phyloP scores from a whole-genome alignment of 768 basidiomycete genomes.

The Leccinum arenicola region DNA sequence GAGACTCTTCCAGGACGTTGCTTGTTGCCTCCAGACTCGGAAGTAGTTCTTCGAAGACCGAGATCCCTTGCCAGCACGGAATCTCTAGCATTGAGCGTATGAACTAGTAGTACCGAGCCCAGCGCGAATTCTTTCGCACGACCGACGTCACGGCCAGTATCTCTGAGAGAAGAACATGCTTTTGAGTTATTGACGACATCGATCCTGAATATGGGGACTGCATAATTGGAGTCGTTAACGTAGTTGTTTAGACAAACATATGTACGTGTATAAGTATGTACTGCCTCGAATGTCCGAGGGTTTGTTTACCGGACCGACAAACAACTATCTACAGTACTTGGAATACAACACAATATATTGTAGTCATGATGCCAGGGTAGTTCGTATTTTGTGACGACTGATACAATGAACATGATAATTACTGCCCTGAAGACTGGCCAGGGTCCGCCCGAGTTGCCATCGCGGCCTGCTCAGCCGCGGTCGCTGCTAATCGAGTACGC shows the following conservation, averaged over 20 bases:
- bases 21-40: constrained; percentile 36
- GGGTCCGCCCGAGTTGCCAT: constrained; percentile 61
- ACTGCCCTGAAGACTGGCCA: constrained; percentile 38
- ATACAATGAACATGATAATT: constrained; percentile 17
- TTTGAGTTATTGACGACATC: constrained; percentile 43
- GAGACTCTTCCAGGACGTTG: constrained; percentile 49
- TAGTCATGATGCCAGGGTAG: not conserved
- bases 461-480: constrained; percentile 86
- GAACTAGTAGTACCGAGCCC: constrained; percentile 61
- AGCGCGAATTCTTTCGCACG: constrained; percentile 98
- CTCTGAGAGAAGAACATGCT: constrained; percentile 86
- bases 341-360: not conserved
- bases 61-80: constrained; percentile 70
- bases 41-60: constrained; percentile 61
- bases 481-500: constrained; percentile 84
- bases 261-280: not conserved
- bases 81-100: constrained; percentile 59
- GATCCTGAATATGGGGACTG: constrained; percentile 9
- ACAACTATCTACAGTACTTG: constrained; percentile 10
- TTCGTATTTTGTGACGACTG: constrained; percentile 7
- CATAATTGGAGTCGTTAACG: constrained; percentile 14
- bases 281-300: not conserved
- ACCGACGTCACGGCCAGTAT: constrained; percentile 86
- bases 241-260: not conserved
- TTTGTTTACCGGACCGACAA: constrained; percentile 17